Evolutionary conservation across 2,329 filamentous ascomycete genomes (phyloP).

Genomic region (Myriosclerotinia scirpicola): DNA sequence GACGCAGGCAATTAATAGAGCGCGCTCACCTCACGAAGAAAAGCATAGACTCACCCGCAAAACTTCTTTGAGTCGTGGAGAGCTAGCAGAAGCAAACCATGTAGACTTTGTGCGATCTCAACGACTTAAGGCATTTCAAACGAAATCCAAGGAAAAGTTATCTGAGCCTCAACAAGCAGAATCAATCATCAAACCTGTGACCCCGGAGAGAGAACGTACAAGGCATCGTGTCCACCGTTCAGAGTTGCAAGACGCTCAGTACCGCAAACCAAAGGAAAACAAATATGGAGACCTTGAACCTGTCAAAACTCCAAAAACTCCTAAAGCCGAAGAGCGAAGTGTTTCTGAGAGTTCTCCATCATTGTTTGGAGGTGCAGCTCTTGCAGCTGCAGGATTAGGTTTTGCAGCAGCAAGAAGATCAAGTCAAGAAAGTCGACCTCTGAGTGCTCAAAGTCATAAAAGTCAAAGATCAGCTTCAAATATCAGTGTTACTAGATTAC

Average conservation of each 20-base stretch:
- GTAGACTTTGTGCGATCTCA: slow-evolving; percentile 30
- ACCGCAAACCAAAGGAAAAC: slow-evolving; percentile 33
- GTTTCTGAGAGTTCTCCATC: slow-evolving; percentile 29
- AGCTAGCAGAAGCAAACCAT: slow-evolving; percentile 20
- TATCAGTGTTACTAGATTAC: slow-evolving; percentile 36
- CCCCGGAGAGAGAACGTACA: slow-evolving; percentile 24
- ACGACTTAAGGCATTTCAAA: slow-evolving; percentile 21
- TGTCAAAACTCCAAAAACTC: slow-evolving; percentile 29
- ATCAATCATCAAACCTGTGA: slow-evolving; percentile 28
- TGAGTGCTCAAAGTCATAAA: slow-evolving; percentile 32
- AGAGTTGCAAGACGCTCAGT: slow-evolving; percentile 31
- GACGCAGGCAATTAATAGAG: slow-evolving; percentile 30
- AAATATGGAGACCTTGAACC: slow-evolving; percentile 36
- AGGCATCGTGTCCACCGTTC: slow-evolving; percentile 35
- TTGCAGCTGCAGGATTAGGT: slow-evolving; percentile 35
- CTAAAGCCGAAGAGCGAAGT: slow-evolving; percentile 33
- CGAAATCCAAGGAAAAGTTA: slow-evolving; percentile 26
- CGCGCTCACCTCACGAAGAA: slow-evolving; percentile 21
- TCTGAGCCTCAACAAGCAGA: slow-evolving; percentile 31
- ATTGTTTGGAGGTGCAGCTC: slow-evolving; percentile 33
- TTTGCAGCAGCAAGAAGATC: slow-evolving; percentile 38
- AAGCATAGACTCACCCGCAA: slow-evolving; percentile 26
- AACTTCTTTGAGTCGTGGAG: slow-evolving; percentile 22
- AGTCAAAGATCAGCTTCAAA: slow-evolving; percentile 37
- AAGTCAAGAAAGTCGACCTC: slow-evolving; percentile 38